A percentile compares a stretch with the other conserved stretches of the same genome.
Evolutionary conservation across 2,329 filamentous ascomycete genomes (phyloP).

Genomic region (Geosmithia morbida): DNA sequence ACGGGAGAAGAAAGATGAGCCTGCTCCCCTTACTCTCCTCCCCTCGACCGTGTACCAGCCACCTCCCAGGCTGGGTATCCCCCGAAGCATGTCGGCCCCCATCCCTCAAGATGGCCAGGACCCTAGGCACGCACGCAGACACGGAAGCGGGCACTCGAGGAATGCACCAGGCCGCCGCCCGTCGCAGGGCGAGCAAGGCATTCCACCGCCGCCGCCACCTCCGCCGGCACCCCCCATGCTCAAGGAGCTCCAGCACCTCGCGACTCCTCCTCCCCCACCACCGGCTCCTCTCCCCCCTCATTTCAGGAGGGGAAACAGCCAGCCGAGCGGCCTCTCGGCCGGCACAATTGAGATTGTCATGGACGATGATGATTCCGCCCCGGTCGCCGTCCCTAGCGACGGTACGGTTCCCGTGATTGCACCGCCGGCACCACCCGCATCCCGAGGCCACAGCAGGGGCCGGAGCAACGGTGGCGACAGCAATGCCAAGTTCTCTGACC

Average conservation of each 20-base stretch:
- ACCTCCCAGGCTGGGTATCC: slow-evolving; percentile 31
- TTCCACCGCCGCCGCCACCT: slow-evolving; percentile 32
- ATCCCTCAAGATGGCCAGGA: slow-evolving; percentile 25
- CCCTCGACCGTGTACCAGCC: slow-evolving; percentile 48
- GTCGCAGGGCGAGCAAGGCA: slow-evolving; percentile 8
- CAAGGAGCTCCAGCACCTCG: slow-evolving; percentile 49
- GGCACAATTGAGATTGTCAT: slow-evolving; percentile 53
- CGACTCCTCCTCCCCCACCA: slow-evolving; percentile 45
- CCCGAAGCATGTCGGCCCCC: slow-evolving; percentile 47
- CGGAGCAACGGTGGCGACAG: slow-evolving; percentile 33
- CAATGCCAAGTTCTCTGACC: slow-evolving; percentile 30
- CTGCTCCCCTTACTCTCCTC: slow-evolving; percentile 29
- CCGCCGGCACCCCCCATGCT: slow-evolving; percentile 36
- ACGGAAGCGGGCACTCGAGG: slow-evolving; percentile 23
- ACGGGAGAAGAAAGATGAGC: slow-evolving; percentile 9
- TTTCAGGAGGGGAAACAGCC: slow-evolving; percentile 17
- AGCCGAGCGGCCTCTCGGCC: slow-evolving; percentile 32
- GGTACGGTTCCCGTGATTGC: slow-evolving; percentile 28
- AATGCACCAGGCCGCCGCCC: slow-evolving; percentile 29
- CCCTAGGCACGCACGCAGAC: slow-evolving; percentile 33
- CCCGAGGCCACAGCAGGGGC: slow-evolving; percentile 36
- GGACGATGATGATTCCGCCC: slow-evolving; percentile 36
- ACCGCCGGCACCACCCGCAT: slow-evolving; percentile 24
- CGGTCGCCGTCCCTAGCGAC: slow-evolving; percentile 23
- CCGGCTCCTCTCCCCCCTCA: slow-evolving; percentile 38